Evolutionary conservation across 208 protist species (phyloP).

Genomic region (Trypanosoma avium): DNA sequence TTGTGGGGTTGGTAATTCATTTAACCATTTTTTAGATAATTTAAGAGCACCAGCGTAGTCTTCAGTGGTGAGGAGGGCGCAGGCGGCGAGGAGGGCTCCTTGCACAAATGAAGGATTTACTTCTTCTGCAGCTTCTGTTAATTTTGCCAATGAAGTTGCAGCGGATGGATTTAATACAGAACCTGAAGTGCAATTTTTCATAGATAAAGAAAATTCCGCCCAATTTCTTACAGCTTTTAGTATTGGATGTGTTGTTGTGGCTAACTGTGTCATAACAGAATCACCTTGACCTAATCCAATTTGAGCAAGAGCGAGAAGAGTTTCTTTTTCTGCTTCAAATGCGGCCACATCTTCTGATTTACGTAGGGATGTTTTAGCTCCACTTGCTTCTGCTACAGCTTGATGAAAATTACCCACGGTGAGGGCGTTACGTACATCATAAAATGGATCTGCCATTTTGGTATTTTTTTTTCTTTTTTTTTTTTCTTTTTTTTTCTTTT

Average conservation of each 20-base stretch:
- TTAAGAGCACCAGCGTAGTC: slow-evolving; percentile 47
- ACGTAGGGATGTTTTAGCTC: slow-evolving; percentile 29
- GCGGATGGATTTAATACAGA: slow-evolving; percentile 14
- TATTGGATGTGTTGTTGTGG: slow-evolving; percentile 44
- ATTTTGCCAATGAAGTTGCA: slow-evolving; percentile 14
- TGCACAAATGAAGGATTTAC: slow-evolving; percentile 28
- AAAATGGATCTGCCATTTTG: slow-evolving; percentile 79
- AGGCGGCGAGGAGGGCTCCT: slow-evolving; percentile 50
- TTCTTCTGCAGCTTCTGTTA: slow-evolving; percentile 36
- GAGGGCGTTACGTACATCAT: slow-evolving; percentile 84
- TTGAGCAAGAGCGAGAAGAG: slow-evolving; percentile 64
- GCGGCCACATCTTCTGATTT: slow-evolving; percentile 52
- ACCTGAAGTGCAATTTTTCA: slow-evolving; percentile 14
- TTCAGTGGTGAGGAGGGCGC: slow-evolving; percentile 46
- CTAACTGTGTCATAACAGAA: slow-evolving; percentile 58
- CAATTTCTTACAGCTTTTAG: slow-evolving; percentile 54
- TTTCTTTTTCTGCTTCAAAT: slow-evolving; percentile 71
- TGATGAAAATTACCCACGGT: slow-evolving; percentile 84
- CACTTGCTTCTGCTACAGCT: slow-evolving; percentile 68
- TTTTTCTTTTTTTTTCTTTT: not conserved
- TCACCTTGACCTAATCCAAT: slow-evolving; percentile 77
- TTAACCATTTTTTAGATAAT: slow-evolving; percentile 60
- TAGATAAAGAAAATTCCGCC: slow-evolving; percentile 45
- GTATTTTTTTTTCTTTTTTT: not conserved
- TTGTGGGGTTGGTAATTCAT: slow-evolving; percentile 36